A percentile compares a stretch with the other conserved stretches of the same genome.
Conservation (phyloP, 257 asterid species). For the Buddleja alternifolia region DNA sequence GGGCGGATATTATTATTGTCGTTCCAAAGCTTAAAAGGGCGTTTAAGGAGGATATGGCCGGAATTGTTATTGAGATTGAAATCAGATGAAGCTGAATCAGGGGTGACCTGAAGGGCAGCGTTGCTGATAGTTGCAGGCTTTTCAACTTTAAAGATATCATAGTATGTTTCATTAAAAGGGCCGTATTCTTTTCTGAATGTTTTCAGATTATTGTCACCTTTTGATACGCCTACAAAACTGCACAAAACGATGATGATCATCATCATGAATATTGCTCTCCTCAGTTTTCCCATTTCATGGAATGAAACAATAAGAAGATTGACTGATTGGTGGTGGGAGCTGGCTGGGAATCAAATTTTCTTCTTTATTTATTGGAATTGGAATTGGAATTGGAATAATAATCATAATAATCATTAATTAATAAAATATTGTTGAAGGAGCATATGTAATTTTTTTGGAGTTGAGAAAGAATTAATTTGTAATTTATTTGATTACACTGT, state of each 20-base stretch:
- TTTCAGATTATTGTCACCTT: slow-evolving; percentile 37
- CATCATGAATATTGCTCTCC: no score
- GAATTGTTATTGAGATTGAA: slow-evolving; percentile 31
- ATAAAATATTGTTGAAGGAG: slow-evolving; percentile 14
- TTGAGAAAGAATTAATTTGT: no score
- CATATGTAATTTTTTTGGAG: no score
- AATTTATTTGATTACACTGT: neutral
- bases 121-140: slow-evolving; percentile 42
- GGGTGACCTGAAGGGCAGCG: slow-evolving; percentile 73
- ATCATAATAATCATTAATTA: neutral
- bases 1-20: neutral
- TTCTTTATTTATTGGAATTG: no score
- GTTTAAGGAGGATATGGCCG: slow-evolving; percentile 53
- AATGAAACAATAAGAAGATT: neutral
- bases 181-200: slow-evolving; percentile 15
- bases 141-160: neutral
- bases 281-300: slow-evolving; percentile 45
- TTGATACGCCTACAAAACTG: slow-evolving; percentile 26
- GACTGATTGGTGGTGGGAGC: slow-evolving; percentile 1
- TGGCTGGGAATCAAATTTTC: slow-evolving; percentile 5
- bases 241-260: slow-evolving; percentile 31
- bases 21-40: slow-evolving; percentile 67
- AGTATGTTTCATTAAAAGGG: slow-evolving; percentile 34
- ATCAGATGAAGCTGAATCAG: slow-evolving; percentile 40
- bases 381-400: no score